Percentiles rank a stretch among this genome's conserved stretches.
phyloP scores from a whole-genome alignment of 352 stramenopile species.

The Pythium guiyangense region DNA sequence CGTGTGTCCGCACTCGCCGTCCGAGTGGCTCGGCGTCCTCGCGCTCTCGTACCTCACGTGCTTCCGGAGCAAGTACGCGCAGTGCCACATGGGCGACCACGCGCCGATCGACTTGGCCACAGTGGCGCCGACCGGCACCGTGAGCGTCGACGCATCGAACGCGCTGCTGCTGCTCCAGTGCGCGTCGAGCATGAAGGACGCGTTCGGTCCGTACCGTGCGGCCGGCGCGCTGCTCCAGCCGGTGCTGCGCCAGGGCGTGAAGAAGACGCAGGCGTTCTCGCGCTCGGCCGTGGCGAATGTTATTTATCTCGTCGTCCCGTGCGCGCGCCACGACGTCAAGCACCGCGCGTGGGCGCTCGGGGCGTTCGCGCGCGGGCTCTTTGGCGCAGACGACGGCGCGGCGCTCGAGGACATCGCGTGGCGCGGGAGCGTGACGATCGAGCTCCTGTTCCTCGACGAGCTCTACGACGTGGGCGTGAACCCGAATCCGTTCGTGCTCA shows the following conservation, averaged over 20 bases:
- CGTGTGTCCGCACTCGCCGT: constrained; percentile 62
- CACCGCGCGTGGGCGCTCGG: constrained; percentile 71
- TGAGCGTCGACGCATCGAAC: constrained; percentile 48
- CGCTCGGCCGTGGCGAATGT: constrained; percentile 59
- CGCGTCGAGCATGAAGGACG: constrained; percentile 37
- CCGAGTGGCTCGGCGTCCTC: constrained; percentile 64
- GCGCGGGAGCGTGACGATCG: constrained; percentile 56
- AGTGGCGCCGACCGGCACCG: constrained; percentile 29
- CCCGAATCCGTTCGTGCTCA: constrained; percentile 46
- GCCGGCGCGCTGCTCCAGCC: constrained; percentile 54
- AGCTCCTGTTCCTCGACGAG: constrained; percentile 70
- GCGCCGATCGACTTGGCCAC: constrained; percentile 37
- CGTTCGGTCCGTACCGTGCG: constrained; percentile 59
- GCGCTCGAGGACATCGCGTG: constrained; percentile 19
- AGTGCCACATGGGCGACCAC: constrained; percentile 68
- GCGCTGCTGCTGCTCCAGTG: constrained; percentile 57
- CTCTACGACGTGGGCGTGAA: constrained; percentile 63
- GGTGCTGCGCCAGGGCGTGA: constrained; percentile 38
- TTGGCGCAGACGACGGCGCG: constrained; percentile 24
- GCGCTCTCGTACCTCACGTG: constrained; percentile 68
- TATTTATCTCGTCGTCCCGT: constrained; percentile 65
- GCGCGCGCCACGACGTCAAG: constrained; percentile 57
- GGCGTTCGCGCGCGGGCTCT: constrained; percentile 56
- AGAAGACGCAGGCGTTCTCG: constrained; percentile 61
- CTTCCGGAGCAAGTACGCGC: constrained; percentile 64